Base-by-base conservation (phyloP, 495 filamentous ascomycete species). In the Bryoglossum gracile region DNA sequence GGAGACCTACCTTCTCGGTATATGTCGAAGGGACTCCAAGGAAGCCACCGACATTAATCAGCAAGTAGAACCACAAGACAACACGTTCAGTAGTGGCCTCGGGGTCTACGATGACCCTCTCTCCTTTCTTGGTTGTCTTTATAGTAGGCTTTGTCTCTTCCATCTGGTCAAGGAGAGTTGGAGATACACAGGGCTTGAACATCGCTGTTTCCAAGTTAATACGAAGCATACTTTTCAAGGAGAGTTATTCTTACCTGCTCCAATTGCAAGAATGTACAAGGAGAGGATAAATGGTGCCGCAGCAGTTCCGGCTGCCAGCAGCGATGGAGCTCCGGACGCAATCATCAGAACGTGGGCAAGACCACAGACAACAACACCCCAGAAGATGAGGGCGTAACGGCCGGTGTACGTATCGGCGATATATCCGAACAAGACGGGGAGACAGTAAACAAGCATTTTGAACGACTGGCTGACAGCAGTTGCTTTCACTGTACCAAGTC, bases 1-100 rank as follows among this genome's bases (percentile, higher is more conserved):
- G n/a, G n/a, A n/a, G n/a, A n/a, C n/a, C n/a, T n/a, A n/a, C 85
- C 50, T 83, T 77, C 65, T 84, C 84, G 2, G 78, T 74, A 56
- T 85, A 86, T 72, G 83, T 72, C n/a, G 50, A 50, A 17, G 57
- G 46, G 11, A 53, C 35, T 18, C 36, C 41, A 48, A 54, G 59
- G 42, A 60, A 54, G 0, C 77, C 68, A 33, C 83, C 76, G 47
- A 94, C 54, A 68, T 95, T 77, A 54, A 75, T 76, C 51, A 75
- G 70, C 58, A 77, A 75, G 53, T 81, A 84, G 56, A 80, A 84
- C 59, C 78, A 74, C 30, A 81, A 74, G 67, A 80, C 80, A 10
- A 81, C 71, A 4, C 75, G 58, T 14, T 71, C 75, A 3, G 81
- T 73, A 3, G 80, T 85, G 16, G 77, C 65, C 37, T 77, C 71